Evolutionary conservation across 1,139 yeast species (phyloP).

Genomic region (Pichia sp.): DNA sequence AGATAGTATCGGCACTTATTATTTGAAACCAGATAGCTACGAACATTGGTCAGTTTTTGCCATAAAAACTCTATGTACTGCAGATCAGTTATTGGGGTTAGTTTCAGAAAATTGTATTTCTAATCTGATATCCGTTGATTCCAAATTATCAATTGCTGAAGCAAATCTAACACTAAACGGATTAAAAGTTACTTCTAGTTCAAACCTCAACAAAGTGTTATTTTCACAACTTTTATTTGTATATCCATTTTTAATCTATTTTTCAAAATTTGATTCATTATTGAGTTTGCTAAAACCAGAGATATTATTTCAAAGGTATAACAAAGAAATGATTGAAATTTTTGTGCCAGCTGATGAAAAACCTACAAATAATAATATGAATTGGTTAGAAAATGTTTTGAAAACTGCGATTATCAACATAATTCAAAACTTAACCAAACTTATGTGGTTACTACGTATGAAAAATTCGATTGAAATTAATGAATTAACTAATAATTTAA

Average conservation of each 20-base stretch:
- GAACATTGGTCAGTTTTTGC: constrained; percentile 35
- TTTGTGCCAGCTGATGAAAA: neutral
- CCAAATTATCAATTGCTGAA: neutral
- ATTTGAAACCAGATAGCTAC: too few species aligned
- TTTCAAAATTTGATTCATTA: constrained; percentile 27
- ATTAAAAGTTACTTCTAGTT: neutral
- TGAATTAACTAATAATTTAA: constrained; percentile 9
- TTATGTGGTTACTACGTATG: constrained; percentile 34
- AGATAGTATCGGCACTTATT: too few species aligned
- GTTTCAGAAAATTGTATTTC: constrained; percentile 23
- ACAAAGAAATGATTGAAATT: constrained; percentile 30
- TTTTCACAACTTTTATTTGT: constrained; percentile 36
- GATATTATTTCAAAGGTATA: constrained; percentile 30
- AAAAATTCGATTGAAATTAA: constrained; percentile 4
- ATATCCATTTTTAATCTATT: constrained; percentile 31
- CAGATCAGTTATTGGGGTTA: constrained; percentile 31
- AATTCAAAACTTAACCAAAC: constrained; percentile 37
- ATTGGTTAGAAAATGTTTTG: constrained; percentile 36
- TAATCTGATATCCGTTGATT: constrained; percentile 1
- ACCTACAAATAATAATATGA: neutral
- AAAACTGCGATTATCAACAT: constrained; percentile 33
- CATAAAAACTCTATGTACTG: constrained; percentile 32
- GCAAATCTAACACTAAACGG: constrained; percentile 1
- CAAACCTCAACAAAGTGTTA: constrained; percentile 18
- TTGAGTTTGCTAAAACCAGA: constrained; percentile 34